These are phyloP conservation scores for Zygosaccharomyces gambellarensis DNA, from an alignment of 805 yeast genomes.

Conservation along the genomic window DNA sequence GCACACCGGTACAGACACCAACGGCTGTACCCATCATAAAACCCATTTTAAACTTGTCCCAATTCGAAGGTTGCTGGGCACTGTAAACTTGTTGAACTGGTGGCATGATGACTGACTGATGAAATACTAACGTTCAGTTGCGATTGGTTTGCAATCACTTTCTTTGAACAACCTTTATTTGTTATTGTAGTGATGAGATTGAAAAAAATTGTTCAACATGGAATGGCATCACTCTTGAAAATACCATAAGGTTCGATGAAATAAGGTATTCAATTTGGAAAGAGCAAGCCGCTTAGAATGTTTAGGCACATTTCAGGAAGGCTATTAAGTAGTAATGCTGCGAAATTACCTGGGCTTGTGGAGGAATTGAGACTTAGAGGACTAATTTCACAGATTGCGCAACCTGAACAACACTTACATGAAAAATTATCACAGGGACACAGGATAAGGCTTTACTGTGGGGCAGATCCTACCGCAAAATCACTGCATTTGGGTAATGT, in stretches of 20 bases:
- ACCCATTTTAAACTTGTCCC: conserved; percentile 98
- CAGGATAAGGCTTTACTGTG: conserved; percentile 69
- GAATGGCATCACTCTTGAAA: neutral
- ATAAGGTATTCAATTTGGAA: neutral
- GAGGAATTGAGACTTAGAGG: conserved; percentile 25
- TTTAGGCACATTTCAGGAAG: conserved; percentile 4
- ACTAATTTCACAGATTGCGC: conserved; percentile 29
- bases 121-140: neutral
- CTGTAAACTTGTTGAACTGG: conserved; percentile 67
- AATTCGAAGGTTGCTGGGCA: conserved; percentile 70
- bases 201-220: conserved; percentile 1
- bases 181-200: neutral
- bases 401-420: conserved; percentile 22
- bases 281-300: neutral
- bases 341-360: conserved; percentile 10
- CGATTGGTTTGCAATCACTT: neutral
- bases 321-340: conserved; percentile 6
- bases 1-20: conserved; percentile 91
- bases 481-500: conserved; percentile 90
- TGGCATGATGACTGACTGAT: conserved; percentile 38
- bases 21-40: conserved; percentile 81
- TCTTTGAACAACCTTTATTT: neutral
- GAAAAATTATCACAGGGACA: conserved; percentile 15
- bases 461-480: conserved; percentile 92
- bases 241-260: neutral